Evolutionary conservation across 169 alveolate species (phyloP), one percentile per base, ranked within the genome.

Genomic region (Plasmodium gaboni): DNA sequence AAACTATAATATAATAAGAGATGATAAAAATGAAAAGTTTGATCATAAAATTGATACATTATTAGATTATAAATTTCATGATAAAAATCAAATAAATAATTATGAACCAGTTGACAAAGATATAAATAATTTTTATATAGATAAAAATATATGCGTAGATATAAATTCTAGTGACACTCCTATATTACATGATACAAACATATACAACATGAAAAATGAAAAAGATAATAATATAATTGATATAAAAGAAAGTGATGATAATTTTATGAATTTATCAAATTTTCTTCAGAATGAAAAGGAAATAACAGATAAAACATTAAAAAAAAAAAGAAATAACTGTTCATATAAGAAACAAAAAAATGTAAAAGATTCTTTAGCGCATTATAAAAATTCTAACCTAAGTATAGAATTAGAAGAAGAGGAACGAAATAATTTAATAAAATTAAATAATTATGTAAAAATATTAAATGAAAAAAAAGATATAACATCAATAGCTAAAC

Each of bases 361-460:
- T 50, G 38, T 70, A 50, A 78, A 42, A 32, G 70, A 78, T 78
- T 28, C 71, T 10, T 24, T 53, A 65, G 61, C 22, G 65, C 42
- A 70, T 44, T 48, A 26, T 24, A 72, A 72, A 71, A 80, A 86
- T 38, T n/a, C 74, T 53, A 69, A 64, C 44, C 24, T 53, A 15
- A 22, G 61, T 28, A 51, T 44, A 19, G 67, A 86, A n/a, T 17
- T 61, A 24, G 19, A 64, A 44, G 61, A 60, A 86, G 86, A 86
- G 50, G 87, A 86, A 42, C 48, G 73, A 38, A 63, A 83, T 32
- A 86, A 63, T 86, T 71, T 86, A 44, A 44, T 26, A 5, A 63
- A 69, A 60, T 86, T 86, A 50, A 87, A 86, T 71, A 59, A 73
- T 13, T 86, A 72, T 64, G 61, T 86, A 72, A 74, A 86, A 19